Base-by-base conservation (phyloP, 1,139 yeast species). In the Meyerozyma guilliermondii region DNA sequence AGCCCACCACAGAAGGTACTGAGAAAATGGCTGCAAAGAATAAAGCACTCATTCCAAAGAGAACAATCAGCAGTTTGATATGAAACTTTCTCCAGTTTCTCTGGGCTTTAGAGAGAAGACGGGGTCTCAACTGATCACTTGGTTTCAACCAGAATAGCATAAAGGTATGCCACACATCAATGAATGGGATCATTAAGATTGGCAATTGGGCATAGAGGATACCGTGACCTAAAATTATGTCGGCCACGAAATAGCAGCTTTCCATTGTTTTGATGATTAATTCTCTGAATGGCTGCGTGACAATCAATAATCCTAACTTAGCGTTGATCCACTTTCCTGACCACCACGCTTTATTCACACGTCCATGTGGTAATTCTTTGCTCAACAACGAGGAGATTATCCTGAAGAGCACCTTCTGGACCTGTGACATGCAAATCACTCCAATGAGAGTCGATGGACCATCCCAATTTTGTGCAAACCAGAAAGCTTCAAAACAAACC, bases 111-210 rank as follows among this genome's bases (percentile, higher is more conserved):
- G 66, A 55, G 13, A 65, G 51, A 16, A 68, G 51, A 45, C 76
- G 60, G 43, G 76, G 61, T 39, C 76, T 62, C 38, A 76, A 56
- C 50, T 79, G 76, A 48, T 68, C 60, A 1, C 76, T 72, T 1
- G 96, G 95, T 40, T 71, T 75, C 42, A 87, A 66, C 97, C 96
- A 89, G 59, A 88, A 80, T 38, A 89, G 66, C 74, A 86, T 75
- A 62, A 83, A 67, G 1, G 94, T 79, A 57, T 89, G 97, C 82
- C 88, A 80, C 43, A 74, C 74, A 57, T 87, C 92, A 39, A 77
- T 66, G 50, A 70, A 77, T 0, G 86, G 87, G 26, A 80, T 60
- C 26, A 78, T 59, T 33, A 80, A 55, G 7, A 80, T 50, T 2
- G 86, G 86, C 10, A 77, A 49, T 48, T 79, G 83, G 3, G 67